Evolutionary conservation across 768 basidiomycete genomes (phyloP).

Genomic region (Tricholoma matsutake): DNA sequence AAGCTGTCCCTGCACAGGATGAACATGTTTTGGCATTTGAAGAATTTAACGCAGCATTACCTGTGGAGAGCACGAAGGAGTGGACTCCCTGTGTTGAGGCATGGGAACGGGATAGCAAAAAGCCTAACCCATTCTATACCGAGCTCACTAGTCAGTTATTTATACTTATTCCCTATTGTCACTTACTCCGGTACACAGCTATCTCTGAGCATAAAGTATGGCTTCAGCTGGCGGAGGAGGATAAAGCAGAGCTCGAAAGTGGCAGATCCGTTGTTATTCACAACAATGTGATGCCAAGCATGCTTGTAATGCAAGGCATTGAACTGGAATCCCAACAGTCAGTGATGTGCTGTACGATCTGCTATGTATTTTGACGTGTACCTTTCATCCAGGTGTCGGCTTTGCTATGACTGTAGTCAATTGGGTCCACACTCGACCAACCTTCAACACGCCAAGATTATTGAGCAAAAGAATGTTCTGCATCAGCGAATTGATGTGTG

Average conservation of each 20-base stretch:
- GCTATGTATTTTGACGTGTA: not conserved
- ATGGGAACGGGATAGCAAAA: too few relatives aligned
- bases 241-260: too few relatives aligned
- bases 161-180: not conserved
- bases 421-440: slow-evolving; percentile 14
- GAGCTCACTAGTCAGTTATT: too few relatives aligned
- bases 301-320: slow-evolving; percentile 22
- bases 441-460: slow-evolving; percentile 7
- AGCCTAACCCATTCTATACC: too few relatives aligned
- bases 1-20: too few relatives aligned
- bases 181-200: slow-evolving; percentile 1
- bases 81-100: too few relatives aligned
- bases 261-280: not conserved
- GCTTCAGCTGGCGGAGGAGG: slow-evolving; percentile 8
- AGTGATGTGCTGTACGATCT: not conserved
- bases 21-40: too few relatives aligned
- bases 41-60: slow-evolving; percentile 30
- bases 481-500: too few relatives aligned
- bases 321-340: slow-evolving; percentile 3
- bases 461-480: slow-evolving; percentile 2
- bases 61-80: not conserved
- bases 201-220: slow-evolving; percentile 7
- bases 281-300: slow-evolving; percentile 12
- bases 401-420: not conserved
- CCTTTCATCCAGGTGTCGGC: too few relatives aligned